phyloP scores from a whole-genome alignment of 805 yeast species.

The Debaryomyces tyrocola region DNA sequence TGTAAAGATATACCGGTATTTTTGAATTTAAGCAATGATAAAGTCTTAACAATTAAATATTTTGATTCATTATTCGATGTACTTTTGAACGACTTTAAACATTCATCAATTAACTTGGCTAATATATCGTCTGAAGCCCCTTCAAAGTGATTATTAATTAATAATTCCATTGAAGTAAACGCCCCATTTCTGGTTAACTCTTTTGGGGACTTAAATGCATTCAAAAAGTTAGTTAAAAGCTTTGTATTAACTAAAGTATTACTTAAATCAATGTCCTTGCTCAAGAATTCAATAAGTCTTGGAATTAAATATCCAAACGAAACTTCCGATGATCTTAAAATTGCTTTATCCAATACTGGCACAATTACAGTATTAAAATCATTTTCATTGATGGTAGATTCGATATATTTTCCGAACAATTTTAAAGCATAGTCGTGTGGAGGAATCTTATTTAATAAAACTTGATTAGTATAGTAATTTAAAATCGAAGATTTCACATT shows the following conservation, averaged over 20 bases:
- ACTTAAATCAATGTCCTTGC: slow-evolving; percentile 38
- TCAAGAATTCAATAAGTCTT: slow-evolving; percentile 37
- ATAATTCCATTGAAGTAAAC: slow-evolving; percentile 28
- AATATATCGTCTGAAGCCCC: slow-evolving; percentile 17
- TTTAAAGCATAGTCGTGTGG: slow-evolving; percentile 34
- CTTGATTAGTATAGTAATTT: slow-evolving; percentile 33
- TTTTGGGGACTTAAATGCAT: slow-evolving; percentile 65
- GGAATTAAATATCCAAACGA: slow-evolving; percentile 59
- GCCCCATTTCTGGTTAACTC: slow-evolving; percentile 58
- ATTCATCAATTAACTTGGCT: slow-evolving; percentile 47
- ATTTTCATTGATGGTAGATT: slow-evolving; percentile 37
- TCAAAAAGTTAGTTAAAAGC: slow-evolving; percentile 24
- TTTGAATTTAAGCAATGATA: slow-evolving; percentile 32
- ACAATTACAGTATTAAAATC: slow-evolving; percentile 42
- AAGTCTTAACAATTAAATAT: slow-evolving; percentile 45
- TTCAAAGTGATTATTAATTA: slow-evolving; percentile 15
- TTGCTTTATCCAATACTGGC: slow-evolving; percentile 70
- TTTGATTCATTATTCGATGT: slow-evolving; percentile 67
- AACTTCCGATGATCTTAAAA: slow-evolving; percentile 75
- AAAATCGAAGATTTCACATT: slow-evolving; percentile 7
- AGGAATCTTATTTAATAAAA: slow-evolving; percentile 46
- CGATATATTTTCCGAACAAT: slow-evolving; percentile 46
- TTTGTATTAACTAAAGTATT: slow-evolving; percentile 36
- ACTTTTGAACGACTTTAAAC: slow-evolving; percentile 57
- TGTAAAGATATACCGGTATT: slow-evolving; percentile 18